These are phyloP conservation scores for Rhodotorula glutinis DNA, from an alignment of 1,284 basidiomycete species.

Conservation along the genomic window DNA sequence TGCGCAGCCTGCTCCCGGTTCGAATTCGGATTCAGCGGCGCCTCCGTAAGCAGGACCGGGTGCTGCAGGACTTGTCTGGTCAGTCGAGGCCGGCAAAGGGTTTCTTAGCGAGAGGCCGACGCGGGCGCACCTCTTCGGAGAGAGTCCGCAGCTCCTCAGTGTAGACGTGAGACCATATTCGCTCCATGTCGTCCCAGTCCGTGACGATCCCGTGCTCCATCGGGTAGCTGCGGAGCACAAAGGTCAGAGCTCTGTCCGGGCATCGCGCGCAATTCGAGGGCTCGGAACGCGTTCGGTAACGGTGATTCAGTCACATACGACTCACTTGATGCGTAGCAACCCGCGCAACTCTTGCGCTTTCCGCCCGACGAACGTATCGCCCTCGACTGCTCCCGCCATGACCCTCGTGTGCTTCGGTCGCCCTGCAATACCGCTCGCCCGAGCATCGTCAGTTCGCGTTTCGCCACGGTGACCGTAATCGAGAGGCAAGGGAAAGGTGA, in stretches of 20 bases:
- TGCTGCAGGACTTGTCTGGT: too few relatives aligned
- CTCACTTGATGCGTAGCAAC: conserved; percentile 70
- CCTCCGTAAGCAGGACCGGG: conserved; percentile 91
- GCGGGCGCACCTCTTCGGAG: conserved; percentile 79
- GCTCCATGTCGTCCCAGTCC: conserved; percentile 98
- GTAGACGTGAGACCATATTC: conserved; percentile 96
- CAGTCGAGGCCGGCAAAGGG: too few relatives aligned
- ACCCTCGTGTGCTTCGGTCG: conserved; percentile 92
- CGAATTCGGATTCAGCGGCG: conserved; percentile 87
- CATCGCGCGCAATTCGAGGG: too few relatives aligned
- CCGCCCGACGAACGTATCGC: conserved; percentile 87
- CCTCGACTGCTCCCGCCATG: conserved; percentile 89
- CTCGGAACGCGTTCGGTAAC: too few relatives aligned
- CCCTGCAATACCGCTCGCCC: conserved; percentile 57
- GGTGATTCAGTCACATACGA: too few relatives aligned
- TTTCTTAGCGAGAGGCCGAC: too few relatives aligned
- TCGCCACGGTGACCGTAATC: too few relatives aligned
- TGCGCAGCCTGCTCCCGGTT: conserved; percentile 94
- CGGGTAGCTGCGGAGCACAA: conserved; percentile 66
- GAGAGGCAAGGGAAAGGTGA: conserved; percentile 38
- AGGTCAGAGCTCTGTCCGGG: too few relatives aligned
- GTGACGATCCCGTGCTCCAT: conserved; percentile 71
- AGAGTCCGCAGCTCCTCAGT: conserved; percentile 88
- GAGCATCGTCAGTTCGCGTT: background rate
- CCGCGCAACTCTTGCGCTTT: conserved; percentile 91